These are phyloP conservation scores for Trametes elegans DNA, from an alignment of 768 basidiomycete genomes.

Conservation along the genomic window DNA sequence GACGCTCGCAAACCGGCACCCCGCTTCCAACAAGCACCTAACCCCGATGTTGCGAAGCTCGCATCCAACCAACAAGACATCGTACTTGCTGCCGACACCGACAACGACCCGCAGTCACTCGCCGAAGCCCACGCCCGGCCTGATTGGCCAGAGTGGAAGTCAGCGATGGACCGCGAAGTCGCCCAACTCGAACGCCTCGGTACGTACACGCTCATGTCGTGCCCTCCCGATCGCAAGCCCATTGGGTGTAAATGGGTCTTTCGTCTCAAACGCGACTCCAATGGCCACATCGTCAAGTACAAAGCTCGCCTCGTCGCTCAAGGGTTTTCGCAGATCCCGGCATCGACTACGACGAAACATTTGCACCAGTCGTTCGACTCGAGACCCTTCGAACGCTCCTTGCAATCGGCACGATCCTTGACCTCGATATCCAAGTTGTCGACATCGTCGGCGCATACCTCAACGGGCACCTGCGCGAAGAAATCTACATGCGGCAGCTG, in stretches of 20 bases:
- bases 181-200: conserved; percentile 11
- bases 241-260: conserved; percentile 43
- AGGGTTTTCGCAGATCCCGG: conserved; percentile 40
- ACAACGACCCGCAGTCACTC: background rate
- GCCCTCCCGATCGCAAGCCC: conserved; percentile 30
- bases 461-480: conserved; percentile 33
- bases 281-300: conserved; percentile 35
- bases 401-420: background rate
- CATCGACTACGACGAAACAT: conserved; percentile 25
- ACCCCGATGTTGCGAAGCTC: too few species aligned
- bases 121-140: conserved; percentile 25
- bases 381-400: background rate
- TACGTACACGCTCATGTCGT: conserved; percentile 29
- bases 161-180: conserved; percentile 24
- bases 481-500: conserved; percentile 44
- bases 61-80: too few species aligned
- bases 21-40: too few species aligned
- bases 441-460: conserved; percentile 44
- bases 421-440: conserved; percentile 34
- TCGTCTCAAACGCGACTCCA: conserved; percentile 36
- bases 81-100: too few species aligned
- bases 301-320: conserved; percentile 44
- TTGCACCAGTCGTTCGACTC: background rate
- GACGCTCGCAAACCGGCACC: too few species aligned
- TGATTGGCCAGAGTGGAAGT: conserved; percentile 28